A percentile compares a stretch with the other conserved stretches of the same genome.
These are phyloP conservation scores for Mycena vitilis DNA, from an alignment of 768 basidiomycete genomes.

Conservation along the genomic window DNA sequence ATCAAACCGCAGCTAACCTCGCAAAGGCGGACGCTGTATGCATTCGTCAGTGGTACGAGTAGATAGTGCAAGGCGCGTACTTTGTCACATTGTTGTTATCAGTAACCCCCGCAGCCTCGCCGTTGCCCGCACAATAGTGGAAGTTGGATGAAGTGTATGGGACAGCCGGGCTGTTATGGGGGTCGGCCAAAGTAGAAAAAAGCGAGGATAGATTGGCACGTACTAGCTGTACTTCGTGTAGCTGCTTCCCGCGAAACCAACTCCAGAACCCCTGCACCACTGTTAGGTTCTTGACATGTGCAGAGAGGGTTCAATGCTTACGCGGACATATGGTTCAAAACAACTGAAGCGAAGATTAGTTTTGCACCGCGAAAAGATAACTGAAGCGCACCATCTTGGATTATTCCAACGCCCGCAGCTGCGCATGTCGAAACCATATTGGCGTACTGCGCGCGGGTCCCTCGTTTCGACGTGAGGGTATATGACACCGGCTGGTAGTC, in stretches of 20 bases:
- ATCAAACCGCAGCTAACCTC: constrained; percentile 11
- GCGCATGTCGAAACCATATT: constrained; percentile 50
- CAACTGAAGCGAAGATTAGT: constrained; percentile 24
- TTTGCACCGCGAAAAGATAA: constrained; percentile 8
- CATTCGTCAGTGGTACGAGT: constrained; percentile 11
- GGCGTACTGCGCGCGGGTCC: constrained; percentile 48
- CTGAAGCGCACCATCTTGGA: constrained; percentile 42
- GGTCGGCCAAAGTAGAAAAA: constrained; percentile 12
- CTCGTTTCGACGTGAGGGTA: constrained; percentile 55
- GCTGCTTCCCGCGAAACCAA: constrained; percentile 29
- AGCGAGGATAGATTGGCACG: constrained; percentile 5
- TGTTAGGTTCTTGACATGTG: constrained; percentile 13
- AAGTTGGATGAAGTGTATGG: constrained; percentile 27
- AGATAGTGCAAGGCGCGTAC: constrained; percentile 10
- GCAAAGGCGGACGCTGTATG: constrained; percentile 23
- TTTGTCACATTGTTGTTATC: constrained; percentile 24
- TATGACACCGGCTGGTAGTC: constrained; percentile 64
- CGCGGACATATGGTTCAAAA: constrained; percentile 30
- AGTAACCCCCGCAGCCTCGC: constrained; percentile 20
- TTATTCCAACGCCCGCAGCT: constrained; percentile 47
- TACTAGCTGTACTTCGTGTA: constrained; percentile 32
- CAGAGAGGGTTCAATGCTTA: constrained; percentile 10
- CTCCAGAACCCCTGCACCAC: constrained; percentile 20
- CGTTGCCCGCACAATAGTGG: constrained; percentile 28
- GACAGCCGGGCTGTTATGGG: constrained; percentile 22